Conservation (phyloP, 441 rosid species). For the Breynia disticha region DNA sequence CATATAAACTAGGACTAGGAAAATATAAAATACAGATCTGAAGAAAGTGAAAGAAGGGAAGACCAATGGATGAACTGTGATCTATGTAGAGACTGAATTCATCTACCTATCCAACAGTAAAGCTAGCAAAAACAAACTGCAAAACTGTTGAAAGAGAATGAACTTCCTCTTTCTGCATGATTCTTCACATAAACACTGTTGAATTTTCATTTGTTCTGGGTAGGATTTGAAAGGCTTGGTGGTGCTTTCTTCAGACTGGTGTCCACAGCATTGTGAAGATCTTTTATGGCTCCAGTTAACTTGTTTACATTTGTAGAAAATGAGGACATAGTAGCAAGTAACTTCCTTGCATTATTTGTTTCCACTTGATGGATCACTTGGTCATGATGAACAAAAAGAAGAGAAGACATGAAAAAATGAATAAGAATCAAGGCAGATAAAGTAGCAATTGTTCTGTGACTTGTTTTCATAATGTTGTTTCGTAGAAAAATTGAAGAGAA, state of each 20-base stretch:
- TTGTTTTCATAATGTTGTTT: constrained; percentile 20
- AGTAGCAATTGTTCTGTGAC: constrained; percentile 17
- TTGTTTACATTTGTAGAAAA: constrained; percentile 22
- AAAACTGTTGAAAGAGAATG: constrained; percentile 31
- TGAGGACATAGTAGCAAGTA: constrained; percentile 25
- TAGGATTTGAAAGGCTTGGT: constrained; percentile 43
- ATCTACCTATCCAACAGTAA: constrained; percentile 16
- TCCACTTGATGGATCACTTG: constrained; percentile 15
- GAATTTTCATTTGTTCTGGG: constrained; percentile 33
- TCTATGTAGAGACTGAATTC: constrained; percentile 13
- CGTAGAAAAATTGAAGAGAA: constrained; percentile 10
- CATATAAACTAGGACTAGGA: constrained; percentile 4
- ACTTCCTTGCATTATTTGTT: constrained; percentile 28
- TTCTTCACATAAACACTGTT: constrained; percentile 18
- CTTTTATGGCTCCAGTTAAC: constrained; percentile 20
- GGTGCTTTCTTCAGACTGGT: constrained; percentile 43
- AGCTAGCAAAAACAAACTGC: constrained; percentile 12
- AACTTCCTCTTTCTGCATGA: constrained; percentile 21
- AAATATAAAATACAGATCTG: constrained; percentile 7
- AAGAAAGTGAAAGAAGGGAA: neutral
- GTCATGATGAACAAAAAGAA: constrained; percentile 15
- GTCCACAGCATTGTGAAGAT: constrained; percentile 26
- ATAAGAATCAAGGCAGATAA: constrained; percentile 26
- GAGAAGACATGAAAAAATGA: constrained; percentile 22
- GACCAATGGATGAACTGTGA: neutral